phyloP scores from a whole-genome alignment of 1,139 yeast genomes.

The Yamadazyma sp. region DNA sequence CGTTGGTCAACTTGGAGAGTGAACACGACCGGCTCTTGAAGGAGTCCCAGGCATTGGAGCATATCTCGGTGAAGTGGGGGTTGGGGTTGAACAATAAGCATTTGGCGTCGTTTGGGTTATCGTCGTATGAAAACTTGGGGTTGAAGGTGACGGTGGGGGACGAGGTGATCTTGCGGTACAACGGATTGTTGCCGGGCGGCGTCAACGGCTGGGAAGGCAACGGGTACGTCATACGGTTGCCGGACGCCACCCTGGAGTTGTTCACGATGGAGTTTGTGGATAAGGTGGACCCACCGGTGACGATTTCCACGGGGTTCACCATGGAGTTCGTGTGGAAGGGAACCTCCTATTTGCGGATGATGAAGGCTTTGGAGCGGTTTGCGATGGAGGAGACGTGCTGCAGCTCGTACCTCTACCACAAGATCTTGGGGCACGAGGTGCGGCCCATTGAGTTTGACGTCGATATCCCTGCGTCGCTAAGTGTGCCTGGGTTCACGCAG shows the following conservation, averaged over 20 bases:
- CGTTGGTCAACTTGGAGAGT: slow-evolving; percentile 78
- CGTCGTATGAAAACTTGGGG: slow-evolving; percentile 65
- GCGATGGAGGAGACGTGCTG: slow-evolving; percentile 74
- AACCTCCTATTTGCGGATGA: slow-evolving; percentile 81
- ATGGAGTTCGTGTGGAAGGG: slow-evolving; percentile 93
- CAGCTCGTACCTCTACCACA: slow-evolving; percentile 76
- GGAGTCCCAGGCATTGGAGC: slow-evolving; percentile 79
- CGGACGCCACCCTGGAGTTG: slow-evolving; percentile 66
- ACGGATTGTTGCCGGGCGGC: slow-evolving; percentile 46
- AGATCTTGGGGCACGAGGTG: slow-evolving; percentile 80
- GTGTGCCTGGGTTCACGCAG: slow-evolving; percentile 67
- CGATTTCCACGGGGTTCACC: slow-evolving; percentile 66
- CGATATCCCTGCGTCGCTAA: slow-evolving; percentile 57
- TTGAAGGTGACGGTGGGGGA: slow-evolving; percentile 85
- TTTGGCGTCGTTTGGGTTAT: slow-evolving; percentile 67
- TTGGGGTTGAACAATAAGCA: slow-evolving; percentile 64
- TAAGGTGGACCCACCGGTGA: slow-evolving; percentile 47
- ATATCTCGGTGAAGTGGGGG: slow-evolving; percentile 75
- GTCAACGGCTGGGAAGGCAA: slow-evolving; percentile 58
- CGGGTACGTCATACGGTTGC: slow-evolving; percentile 74
- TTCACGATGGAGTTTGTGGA: slow-evolving; percentile 68
- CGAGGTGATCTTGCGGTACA: slow-evolving; percentile 66
- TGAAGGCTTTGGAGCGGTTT: slow-evolving; percentile 67
- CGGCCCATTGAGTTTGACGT: slow-evolving; percentile 62
- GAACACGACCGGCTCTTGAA: slow-evolving; percentile 73